Evolutionary conservation across 75 land plant species (phyloP), one percentile per base, ranked within the genome.

Genomic region (Sequoiadendron giganteum): DNA sequence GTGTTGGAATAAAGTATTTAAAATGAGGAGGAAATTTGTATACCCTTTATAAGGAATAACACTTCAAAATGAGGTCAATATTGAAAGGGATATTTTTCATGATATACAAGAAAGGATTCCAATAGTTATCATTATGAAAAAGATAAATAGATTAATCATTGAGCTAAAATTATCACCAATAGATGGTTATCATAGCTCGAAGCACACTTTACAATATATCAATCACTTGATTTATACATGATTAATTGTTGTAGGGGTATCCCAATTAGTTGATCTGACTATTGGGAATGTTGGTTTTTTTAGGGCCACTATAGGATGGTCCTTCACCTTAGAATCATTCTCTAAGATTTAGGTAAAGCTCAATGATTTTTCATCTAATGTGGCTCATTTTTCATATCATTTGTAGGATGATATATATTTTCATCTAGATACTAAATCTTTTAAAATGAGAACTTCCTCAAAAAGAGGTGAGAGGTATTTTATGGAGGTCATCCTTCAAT

Each of bases 221-320:
- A 98, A 97, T 88, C 90, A 89, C 72, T 91, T 94, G 52, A 94
- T 98, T 56, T 86, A 95, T 82, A 89, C 96, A 13, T 94, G 86
- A 83, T 95, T 97, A n/a, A 92, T 96, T 5, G 95, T 94, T 61
- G 95, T 91, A 82, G 99, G 97, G 49, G 92, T 92, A 42, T 87
- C 91, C 43, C 95, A 93, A 78, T 42, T 89, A 42, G 87, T 98
- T 88, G 99, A 98, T 88, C 98, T 99, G 42, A 91, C 87, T 55
- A 90, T 91, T 79, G n/a, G 99, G 85, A 98, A 98, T 91, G 97
- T 98, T 21, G 95, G 97, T 89, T 98, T 98, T 94, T 99, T 99
- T 0, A 98, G 99, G 91, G 99, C 94, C 39, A 95, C 92, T 88
- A 99, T 97, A 49, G 99, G 99, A 49, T 97, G 99, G 99, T 97